phyloP scores from a whole-genome alignment of 2,329 filamentous ascomycete genomes.

The Pseudogymnoascus sp. region DNA sequence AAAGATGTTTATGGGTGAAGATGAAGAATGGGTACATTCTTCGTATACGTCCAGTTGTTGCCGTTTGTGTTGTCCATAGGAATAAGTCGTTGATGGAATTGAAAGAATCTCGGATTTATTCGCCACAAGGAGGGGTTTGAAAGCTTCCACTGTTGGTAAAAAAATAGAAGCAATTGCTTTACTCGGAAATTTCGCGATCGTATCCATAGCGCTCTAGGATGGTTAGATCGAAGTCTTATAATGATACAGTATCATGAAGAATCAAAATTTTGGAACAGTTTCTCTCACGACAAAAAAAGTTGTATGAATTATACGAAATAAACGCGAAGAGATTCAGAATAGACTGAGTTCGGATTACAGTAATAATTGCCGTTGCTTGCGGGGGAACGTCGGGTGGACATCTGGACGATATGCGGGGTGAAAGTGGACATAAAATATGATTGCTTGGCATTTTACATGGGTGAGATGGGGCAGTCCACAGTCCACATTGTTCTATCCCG shows the following conservation, averaged over 20 bases:
- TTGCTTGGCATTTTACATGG: neutral
- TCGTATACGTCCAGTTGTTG: conserved; percentile 26
- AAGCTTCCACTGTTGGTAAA: conserved; percentile 21
- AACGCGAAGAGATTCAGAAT: neutral
- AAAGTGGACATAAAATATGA: neutral
- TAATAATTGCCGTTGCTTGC: neutral
- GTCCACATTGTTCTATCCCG: neutral
- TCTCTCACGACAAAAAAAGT: neutral
- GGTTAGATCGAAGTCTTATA: neutral
- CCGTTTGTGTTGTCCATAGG: conserved; percentile 25
- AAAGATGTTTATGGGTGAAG: conserved; percentile 24
- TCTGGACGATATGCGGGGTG: neutral
- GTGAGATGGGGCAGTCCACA: neutral
- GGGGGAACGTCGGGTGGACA: neutral
- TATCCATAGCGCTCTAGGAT: neutral
- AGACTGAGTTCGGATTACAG: neutral
- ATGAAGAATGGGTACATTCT: neutral
- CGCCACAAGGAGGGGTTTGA: conserved; percentile 19
- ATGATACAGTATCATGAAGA: neutral
- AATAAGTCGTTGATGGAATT: conserved; percentile 16
- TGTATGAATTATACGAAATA: neutral
- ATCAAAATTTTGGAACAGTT: neutral
- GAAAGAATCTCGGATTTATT: conserved; percentile 21
- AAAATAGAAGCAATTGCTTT: conserved; percentile 17
- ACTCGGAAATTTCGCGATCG: neutral